Conservation (phyloP, 2,329 filamentous ascomycete genomes). For the Trichoderma brevicompactum region DNA sequence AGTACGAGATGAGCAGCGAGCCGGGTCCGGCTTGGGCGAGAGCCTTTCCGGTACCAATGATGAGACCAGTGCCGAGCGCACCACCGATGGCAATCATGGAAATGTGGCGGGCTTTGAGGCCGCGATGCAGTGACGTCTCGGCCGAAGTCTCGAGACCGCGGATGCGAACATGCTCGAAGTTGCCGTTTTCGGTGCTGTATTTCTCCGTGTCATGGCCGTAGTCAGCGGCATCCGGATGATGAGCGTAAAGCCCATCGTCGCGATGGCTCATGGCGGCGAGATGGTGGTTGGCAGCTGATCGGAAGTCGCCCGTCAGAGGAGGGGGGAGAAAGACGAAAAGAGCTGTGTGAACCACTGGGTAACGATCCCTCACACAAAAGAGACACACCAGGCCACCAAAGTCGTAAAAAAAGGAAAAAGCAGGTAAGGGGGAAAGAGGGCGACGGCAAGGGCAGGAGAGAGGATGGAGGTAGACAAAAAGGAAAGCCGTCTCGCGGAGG, state of each 20-base stretch:
- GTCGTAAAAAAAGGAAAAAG: background rate
- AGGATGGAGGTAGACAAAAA: background rate
- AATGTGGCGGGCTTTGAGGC: slow-evolving; percentile 59
- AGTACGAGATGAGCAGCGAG: slow-evolving; percentile 73
- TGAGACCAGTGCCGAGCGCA: slow-evolving; percentile 74
- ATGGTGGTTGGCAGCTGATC: background rate
- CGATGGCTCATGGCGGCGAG: slow-evolving; percentile 18
- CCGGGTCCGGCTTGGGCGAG: slow-evolving; percentile 62
- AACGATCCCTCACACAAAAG: background rate
- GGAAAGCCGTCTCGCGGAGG: background rate
- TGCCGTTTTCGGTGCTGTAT: slow-evolving; percentile 26
- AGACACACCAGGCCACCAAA: background rate
- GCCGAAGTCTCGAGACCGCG: slow-evolving; percentile 55
- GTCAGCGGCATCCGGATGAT: background rate
- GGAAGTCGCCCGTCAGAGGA: background rate
- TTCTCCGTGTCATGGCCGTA: slow-evolving; percentile 32
- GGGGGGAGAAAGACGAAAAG: background rate
- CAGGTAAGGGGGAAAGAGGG: background rate
- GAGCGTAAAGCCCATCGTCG: slow-evolving; percentile 26
- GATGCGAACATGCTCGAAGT: slow-evolving; percentile 42
- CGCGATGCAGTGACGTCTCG: slow-evolving; percentile 55
- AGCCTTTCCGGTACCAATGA: slow-evolving; percentile 67
- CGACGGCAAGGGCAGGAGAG: background rate
- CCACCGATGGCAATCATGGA: slow-evolving; percentile 72
- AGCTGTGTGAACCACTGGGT: background rate